These are phyloP conservation scores for Wallacemonas collosoma DNA, from an alignment of 208 protist species.

Conservation along the genomic window DNA sequence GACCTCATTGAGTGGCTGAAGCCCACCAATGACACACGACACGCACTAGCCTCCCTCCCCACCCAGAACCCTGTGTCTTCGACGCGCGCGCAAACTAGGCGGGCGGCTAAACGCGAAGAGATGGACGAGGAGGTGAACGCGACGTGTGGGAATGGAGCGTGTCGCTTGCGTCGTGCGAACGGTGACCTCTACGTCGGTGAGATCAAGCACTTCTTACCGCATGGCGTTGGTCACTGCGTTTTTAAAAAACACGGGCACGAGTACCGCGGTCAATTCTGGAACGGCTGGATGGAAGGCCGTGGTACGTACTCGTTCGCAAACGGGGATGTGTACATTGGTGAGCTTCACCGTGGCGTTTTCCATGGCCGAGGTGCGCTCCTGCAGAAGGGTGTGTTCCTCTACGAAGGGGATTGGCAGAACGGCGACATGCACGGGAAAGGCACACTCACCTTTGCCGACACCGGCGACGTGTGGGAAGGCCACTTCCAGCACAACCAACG, in stretches of 20 bases:
- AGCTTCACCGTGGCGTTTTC: constrained; percentile 46
- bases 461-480: constrained; percentile 72
- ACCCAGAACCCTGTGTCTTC: no score
- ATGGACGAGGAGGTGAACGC: not conserved
- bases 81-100: no score
- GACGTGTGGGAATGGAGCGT: constrained; percentile 36
- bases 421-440: constrained; percentile 67
- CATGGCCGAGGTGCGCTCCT: constrained; percentile 57
- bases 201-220: constrained; percentile 44
- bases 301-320: constrained; percentile 63
- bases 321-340: constrained; percentile 61
- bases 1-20: constrained; percentile 66
- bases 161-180: constrained; percentile 57
- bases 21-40: not conserved
- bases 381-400: constrained; percentile 42
- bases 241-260: constrained; percentile 47
- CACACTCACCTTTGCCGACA: constrained; percentile 55
- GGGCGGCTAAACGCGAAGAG: no score
- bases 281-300: constrained; percentile 51
- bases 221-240: constrained; percentile 63
- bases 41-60: not conserved
- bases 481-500: constrained; percentile 48
- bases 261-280: constrained; percentile 50
- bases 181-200: constrained; percentile 67
- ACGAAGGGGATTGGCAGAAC: constrained; percentile 65